Evolutionary conservation across 1,284 basidiomycete species (phyloP).

Genomic region (Ceratobasidium sp.): DNA sequence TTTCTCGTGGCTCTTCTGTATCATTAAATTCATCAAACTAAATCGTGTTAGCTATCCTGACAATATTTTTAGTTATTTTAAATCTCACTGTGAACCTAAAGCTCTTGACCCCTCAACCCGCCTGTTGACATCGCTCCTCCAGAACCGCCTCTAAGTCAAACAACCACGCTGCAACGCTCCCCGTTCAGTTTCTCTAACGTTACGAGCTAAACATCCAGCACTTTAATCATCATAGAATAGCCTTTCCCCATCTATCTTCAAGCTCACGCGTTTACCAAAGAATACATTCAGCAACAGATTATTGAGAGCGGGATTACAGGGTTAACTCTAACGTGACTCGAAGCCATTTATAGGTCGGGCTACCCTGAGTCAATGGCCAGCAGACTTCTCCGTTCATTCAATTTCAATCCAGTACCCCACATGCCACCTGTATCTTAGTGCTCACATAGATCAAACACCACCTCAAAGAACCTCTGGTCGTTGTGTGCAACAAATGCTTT

Average conservation of each 20-base stretch:
- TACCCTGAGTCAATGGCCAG: no score
- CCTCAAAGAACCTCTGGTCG: not conserved
- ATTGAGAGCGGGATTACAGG: no score
- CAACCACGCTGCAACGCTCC: conserved; percentile 73
- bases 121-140: conserved; percentile 69
- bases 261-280: no score
- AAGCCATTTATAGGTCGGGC: no score
- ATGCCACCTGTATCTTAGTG: not conserved
- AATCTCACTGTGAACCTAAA: conserved; percentile 60
- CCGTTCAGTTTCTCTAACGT: conserved; percentile 81
- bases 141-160: conserved; percentile 69
- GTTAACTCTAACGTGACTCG: no score
- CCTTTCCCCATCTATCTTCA: conserved; percentile 67
- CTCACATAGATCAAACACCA: not conserved
- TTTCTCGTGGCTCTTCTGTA: conserved; percentile 61
- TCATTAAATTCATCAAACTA: conserved; percentile 64
- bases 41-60: not conserved
- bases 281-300: no score
- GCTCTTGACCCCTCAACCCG: conserved; percentile 55
- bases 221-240: conserved; percentile 91
- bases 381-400: no score
- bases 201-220: conserved; percentile 88
- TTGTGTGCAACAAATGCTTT: not conserved
- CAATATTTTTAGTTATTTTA: not conserved
- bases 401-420: no score